These are phyloP conservation scores for Amoeboaphelidium occidentale DNA, from an alignment of 371 early-diverging fungal species.

Conservation along the genomic window DNA sequence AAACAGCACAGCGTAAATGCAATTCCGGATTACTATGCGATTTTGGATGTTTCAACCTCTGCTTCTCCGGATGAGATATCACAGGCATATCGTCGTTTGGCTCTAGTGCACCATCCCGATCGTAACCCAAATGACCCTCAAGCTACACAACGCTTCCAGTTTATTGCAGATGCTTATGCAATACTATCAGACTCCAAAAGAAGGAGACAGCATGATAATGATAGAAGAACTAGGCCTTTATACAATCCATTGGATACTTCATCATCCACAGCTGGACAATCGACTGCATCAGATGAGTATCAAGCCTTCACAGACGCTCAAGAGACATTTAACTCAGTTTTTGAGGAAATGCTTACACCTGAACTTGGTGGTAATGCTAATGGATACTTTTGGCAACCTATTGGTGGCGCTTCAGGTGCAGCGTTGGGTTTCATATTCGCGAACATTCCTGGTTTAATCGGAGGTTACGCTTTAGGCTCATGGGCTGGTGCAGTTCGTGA, in stretches of 20 bases:
- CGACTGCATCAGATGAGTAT: neutral
- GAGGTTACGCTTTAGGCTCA: neutral
- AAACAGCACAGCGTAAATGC: neutral
- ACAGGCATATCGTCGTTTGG: neutral
- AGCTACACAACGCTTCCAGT: neutral
- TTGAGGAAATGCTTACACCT: neutral
- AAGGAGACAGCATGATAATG: neutral
- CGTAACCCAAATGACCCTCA: neutral
- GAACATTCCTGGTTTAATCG: neutral
- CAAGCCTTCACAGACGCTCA: neutral
- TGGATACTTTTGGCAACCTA: neutral
- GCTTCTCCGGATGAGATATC: neutral
- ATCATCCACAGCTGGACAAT: neutral
- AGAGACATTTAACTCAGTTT: neutral
- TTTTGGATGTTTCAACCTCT: neutral
- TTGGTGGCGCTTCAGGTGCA: neutral
- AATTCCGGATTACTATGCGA: neutral
- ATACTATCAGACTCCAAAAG: neutral
- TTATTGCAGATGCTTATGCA: neutral
- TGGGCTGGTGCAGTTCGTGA: neutral
- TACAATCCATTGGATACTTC: neutral
- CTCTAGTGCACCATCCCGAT: neutral
- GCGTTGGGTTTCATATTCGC: neutral
- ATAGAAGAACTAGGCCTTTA: neutral
- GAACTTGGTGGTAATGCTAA: neutral